Conservation (phyloP, 768 basidiomycete genomes). For the Naganishia friedmannii region DNA sequence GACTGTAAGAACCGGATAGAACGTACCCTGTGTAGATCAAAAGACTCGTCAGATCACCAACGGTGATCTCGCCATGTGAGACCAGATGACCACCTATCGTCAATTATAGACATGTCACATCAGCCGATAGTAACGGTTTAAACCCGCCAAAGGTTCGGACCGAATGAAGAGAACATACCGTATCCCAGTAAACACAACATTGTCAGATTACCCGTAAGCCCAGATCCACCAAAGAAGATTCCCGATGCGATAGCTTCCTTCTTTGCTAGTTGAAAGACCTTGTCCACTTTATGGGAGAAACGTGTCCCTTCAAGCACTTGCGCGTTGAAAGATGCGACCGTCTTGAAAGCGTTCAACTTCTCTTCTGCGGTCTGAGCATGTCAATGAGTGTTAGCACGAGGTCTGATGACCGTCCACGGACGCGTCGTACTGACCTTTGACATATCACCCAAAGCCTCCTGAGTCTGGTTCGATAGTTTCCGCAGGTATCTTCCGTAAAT, state of each 20-base stretch:
- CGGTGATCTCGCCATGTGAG: constrained; percentile 77
- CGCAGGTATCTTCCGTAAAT: constrained; percentile 95
- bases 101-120: background rate
- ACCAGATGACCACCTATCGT: constrained; percentile 80
- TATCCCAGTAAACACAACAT: constrained; percentile 84
- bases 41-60: constrained; percentile 85
- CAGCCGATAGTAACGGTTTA: background rate
- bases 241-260: constrained; percentile 87
- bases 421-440: constrained; percentile 68
- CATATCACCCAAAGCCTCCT: constrained; percentile 94
- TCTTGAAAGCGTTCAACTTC: constrained; percentile 88
- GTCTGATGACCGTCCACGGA: too few species aligned
- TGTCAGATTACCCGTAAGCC: constrained; percentile 91
- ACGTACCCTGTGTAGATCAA: constrained; percentile 88
- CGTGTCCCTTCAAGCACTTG: constrained; percentile 69
- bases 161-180: constrained; percentile 58
- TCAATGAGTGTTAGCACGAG: background rate
- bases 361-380: constrained; percentile 72
- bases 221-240: constrained; percentile 75
- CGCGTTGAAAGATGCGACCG: constrained; percentile 54
- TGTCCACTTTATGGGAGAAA: constrained; percentile 63
- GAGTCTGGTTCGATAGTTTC: constrained; percentile 82
- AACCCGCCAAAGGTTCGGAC: background rate
- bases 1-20: constrained; percentile 44
- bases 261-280: constrained; percentile 70